A percentile compares a stretch with the other conserved stretches of the same genome.
Conservation (phyloP, 768 basidiomycete genomes). For the Amanita jacksonii region DNA sequence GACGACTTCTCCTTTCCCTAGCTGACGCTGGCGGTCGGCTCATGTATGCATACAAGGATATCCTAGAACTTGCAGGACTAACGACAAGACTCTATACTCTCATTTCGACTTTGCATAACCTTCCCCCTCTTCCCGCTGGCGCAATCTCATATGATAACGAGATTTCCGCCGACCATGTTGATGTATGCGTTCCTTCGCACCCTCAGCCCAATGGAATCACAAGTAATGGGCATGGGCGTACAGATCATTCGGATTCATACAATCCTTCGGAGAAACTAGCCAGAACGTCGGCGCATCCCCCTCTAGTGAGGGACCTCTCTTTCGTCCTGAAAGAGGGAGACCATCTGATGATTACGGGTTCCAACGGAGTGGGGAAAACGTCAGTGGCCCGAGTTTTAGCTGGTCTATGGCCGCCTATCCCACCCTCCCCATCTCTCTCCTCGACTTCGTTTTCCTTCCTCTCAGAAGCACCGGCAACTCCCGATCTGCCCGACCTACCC, state of each 20-base stretch:
- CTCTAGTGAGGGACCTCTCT: slow-evolving; percentile 64
- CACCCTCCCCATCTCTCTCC: too few species aligned
- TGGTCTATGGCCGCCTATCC: slow-evolving; percentile 90
- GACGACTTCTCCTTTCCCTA: slow-evolving; percentile 84
- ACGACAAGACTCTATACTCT: slow-evolving; percentile 86
- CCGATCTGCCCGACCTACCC: slow-evolving; percentile 6
- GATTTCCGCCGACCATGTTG: slow-evolving; percentile 54
- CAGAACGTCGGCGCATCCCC: not conserved
- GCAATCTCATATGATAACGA: slow-evolving; percentile 17
- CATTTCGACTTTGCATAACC: slow-evolving; percentile 74
- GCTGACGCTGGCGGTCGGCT: slow-evolving; percentile 92
- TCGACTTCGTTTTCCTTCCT: too few species aligned
- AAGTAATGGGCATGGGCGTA: slow-evolving; percentile 6
- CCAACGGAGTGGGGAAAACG: slow-evolving; percentile 89
- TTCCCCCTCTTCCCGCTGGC: slow-evolving; percentile 39
- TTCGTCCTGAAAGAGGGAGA: slow-evolving; percentile 60
- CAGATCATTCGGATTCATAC: too few species aligned
- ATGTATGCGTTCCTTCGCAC: slow-evolving; percentile 51
- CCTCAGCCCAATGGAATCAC: slow-evolving; percentile 2
- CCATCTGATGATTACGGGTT: slow-evolving; percentile 90
- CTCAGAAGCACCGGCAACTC: too few species aligned
- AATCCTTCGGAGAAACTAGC: not conserved
- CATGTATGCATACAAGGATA: slow-evolving; percentile 96
- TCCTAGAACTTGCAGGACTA: slow-evolving; percentile 90
- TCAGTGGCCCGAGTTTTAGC: slow-evolving; percentile 83